Evolutionary conservation across 352 stramenopile genomes (phyloP), one percentile per base, ranked within the genome.

Genomic region (Phytophthora fragariae): DNA sequence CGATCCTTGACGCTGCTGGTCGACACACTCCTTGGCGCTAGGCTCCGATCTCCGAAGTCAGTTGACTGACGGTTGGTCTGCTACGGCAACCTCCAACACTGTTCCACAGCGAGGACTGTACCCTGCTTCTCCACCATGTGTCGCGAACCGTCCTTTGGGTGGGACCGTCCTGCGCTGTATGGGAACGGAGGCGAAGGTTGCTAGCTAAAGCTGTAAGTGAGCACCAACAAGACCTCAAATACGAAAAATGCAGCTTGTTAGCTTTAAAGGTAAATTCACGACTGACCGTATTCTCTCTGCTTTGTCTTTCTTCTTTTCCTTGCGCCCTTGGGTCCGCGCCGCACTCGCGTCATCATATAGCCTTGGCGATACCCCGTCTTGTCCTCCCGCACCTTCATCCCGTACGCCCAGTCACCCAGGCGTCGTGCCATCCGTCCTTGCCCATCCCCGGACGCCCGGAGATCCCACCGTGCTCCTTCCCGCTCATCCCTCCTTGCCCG

Each of bases 91-190:
- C 49, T 55, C 19, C 15, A 6, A 31, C 49, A 14, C 17, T 55
- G 21, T 7, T 55, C 19, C 17, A 31, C 49, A 55, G 49, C 49
- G 12, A 55, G 49, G 19, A 55, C 17, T 5, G 19, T 55, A 33
- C 49, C 49, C 49, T 55, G 49, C 49, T 55, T 55, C 49, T 55
- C 49, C 49, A 55, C 49, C 49, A 55, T 19, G 49, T 55, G 49
- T 55, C 49, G 49, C 17, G 49, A 55, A 55, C 21, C 49, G 49
- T 33, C 29, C 49, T n/a, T 14, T 50, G 24, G 24, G 24, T 50
- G 44, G 44, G 44, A 50, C 44, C 44, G 44, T 50, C 44, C 44
- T 24, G 17, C 44, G 44, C 17, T 50, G 44, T 50, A 21, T 50
- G 44, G 44, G 44, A 50, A 14, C 17, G 2, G 44, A n/a, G 1